Evolutionary conservation across 2,329 filamentous ascomycete genomes (phyloP).

Genomic region (Colletotrichum phormii): DNA sequence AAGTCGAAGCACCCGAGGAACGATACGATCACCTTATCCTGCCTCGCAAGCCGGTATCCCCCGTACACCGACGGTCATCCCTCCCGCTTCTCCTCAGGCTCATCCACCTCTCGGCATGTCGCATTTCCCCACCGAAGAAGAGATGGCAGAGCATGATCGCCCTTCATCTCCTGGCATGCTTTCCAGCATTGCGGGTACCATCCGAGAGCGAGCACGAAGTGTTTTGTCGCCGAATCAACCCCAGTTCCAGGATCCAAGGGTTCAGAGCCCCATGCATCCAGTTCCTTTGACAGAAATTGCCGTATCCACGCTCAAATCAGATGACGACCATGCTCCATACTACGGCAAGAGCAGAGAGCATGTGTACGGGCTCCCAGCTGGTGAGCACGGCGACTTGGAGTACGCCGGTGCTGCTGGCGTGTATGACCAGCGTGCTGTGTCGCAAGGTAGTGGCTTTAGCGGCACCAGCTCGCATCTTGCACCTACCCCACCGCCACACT

Average conservation of each 20-base stretch:
- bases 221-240: slow-evolving; percentile 53
- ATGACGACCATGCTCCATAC: slow-evolving; percentile 55
- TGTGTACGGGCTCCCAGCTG: slow-evolving; percentile 57
- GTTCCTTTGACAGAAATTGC: slow-evolving; percentile 73
- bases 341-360: slow-evolving; percentile 55
- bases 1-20: slow-evolving; percentile 44
- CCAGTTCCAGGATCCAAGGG: slow-evolving; percentile 52
- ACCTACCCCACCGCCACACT: slow-evolving; percentile 72
- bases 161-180: slow-evolving; percentile 60
- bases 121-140: slow-evolving; percentile 77
- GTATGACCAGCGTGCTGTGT: slow-evolving; percentile 47
- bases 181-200: slow-evolving; percentile 68
- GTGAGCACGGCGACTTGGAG: slow-evolving; percentile 56
- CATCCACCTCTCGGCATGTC: slow-evolving; percentile 92
- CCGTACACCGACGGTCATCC: slow-evolving; percentile 39
- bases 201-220: slow-evolving; percentile 59
- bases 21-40: slow-evolving; percentile 27
- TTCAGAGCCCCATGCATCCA: slow-evolving; percentile 69
- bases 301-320: slow-evolving; percentile 59
- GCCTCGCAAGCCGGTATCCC: slow-evolving; percentile 38
- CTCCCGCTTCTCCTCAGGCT: slow-evolving; percentile 13
- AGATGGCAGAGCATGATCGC: slow-evolving; percentile 65
- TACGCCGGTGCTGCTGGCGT: slow-evolving; percentile 60
- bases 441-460: slow-evolving; percentile 54
- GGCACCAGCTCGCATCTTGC: slow-evolving; percentile 56